A percentile compares a stretch with the other conserved stretches of the same genome.
phyloP scores from a whole-genome alignment of 2,329 filamentous ascomycete genomes.

The Cladosporium austrohemisphaericum region DNA sequence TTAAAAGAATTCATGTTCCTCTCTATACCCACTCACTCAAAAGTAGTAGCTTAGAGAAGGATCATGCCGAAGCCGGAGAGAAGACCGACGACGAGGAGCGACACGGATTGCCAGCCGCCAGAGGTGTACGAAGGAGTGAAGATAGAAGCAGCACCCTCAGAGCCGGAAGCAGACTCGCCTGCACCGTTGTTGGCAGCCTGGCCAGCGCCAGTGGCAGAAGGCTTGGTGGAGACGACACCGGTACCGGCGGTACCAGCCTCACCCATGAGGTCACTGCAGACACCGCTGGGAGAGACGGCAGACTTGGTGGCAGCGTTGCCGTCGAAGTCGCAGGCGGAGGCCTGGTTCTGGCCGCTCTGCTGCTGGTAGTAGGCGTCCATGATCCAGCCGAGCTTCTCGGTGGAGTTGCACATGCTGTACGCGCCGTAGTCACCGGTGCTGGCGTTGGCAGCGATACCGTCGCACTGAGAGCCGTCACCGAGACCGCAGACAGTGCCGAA shows the following conservation, averaged over 20 bases:
- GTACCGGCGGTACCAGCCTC: conserved; percentile 61
- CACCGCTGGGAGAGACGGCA: conserved; percentile 42
- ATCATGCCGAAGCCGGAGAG: conserved; percentile 33
- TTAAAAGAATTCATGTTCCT: too few relatives aligned
- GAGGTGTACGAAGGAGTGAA: conserved; percentile 21
- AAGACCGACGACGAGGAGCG: conserved; percentile 23
- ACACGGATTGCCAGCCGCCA: conserved; percentile 25
- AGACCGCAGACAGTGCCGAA: conserved; percentile 72
- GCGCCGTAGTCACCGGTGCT: conserved; percentile 68
- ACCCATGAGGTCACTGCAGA: conserved; percentile 58
- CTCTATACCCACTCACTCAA: too few relatives aligned
- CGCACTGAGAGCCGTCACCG: conserved; percentile 53
- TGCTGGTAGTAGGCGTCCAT: conserved; percentile 68
- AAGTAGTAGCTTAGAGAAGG: conserved; percentile 27
- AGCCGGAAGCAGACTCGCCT: conserved; percentile 17
- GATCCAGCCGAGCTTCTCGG: conserved; percentile 69
- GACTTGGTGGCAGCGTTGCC: conserved; percentile 60
- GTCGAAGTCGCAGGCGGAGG: conserved; percentile 66
- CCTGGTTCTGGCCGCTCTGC: conserved; percentile 42
- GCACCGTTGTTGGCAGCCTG: conserved; percentile 25
- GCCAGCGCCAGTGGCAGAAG: conserved; percentile 39
- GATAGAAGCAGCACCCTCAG: conserved; percentile 21
- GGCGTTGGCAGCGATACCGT: conserved; percentile 65
- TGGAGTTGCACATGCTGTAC: conserved; percentile 70
- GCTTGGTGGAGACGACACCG: conserved; percentile 50